Evolutionary conservation across 2,329 filamentous ascomycete genomes (phyloP).

Genomic region (Ophiostoma sp.): DNA sequence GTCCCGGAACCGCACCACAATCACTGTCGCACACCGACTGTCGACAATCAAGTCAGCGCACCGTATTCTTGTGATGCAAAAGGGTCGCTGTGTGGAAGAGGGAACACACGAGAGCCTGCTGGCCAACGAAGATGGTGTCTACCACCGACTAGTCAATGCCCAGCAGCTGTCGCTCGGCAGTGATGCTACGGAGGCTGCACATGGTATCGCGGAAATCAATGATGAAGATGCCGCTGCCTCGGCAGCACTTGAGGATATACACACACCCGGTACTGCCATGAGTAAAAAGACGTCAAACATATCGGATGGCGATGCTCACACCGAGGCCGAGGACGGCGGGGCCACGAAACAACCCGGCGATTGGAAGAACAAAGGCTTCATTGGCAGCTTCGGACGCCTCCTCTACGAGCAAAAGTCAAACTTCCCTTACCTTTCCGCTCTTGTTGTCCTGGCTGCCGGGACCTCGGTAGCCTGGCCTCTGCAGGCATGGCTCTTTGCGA

Average conservation of each 20-base stretch:
- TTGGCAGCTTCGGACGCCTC: background rate
- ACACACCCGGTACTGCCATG: background rate
- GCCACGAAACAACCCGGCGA: background rate
- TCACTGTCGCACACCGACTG: constrained; percentile 77
- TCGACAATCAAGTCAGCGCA: constrained; percentile 71
- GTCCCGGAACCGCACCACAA: constrained; percentile 72
- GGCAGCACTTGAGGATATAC: background rate
- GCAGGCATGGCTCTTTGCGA: constrained; percentile 47
- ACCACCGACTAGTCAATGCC: background rate
- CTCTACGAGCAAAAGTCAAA: background rate
- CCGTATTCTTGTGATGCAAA: constrained; percentile 67
- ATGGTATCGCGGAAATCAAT: background rate
- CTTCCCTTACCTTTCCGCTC: background rate
- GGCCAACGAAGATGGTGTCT: constrained; percentile 43
- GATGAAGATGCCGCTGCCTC: background rate
- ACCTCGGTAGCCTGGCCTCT: constrained; percentile 1
- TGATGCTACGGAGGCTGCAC: background rate
- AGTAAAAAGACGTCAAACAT: background rate
- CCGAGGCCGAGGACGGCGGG: background rate
- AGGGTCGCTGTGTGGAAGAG: constrained; percentile 63
- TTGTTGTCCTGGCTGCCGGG: background rate
- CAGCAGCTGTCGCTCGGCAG: background rate
- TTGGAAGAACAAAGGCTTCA: background rate
- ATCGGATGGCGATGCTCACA: background rate
- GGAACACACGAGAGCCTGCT: constrained; percentile 70